phyloP scores from a whole-genome alignment of 495 filamentous ascomycete genomes.

The Tuber calosporum region DNA sequence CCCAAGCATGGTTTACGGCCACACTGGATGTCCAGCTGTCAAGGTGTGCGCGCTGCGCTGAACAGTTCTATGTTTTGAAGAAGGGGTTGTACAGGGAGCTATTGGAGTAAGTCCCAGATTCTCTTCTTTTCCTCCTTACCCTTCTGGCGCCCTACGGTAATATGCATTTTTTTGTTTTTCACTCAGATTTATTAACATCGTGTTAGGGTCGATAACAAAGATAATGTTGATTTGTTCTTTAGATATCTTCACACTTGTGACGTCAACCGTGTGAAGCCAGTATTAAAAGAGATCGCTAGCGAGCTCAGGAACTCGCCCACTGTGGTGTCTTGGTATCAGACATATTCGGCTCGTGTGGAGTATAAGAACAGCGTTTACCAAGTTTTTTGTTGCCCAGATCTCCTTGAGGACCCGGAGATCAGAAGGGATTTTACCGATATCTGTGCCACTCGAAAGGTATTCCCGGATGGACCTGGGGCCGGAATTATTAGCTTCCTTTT shows the following conservation, averaged over 20 bases:
- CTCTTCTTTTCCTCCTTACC: background rate
- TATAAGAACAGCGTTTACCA: constrained; percentile 36
- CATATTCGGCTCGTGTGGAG: constrained; percentile 17
- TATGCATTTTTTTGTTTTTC: background rate
- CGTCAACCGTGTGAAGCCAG: constrained; percentile 31
- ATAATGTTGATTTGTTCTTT: constrained; percentile 40
- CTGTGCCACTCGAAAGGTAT: constrained; percentile 31
- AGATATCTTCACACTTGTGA: constrained; percentile 36
- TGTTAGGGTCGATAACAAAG: constrained; percentile 37
- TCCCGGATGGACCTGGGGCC: constrained; percentile 32
- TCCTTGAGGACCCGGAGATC: constrained; percentile 22
- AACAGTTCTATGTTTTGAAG: constrained; percentile 37
- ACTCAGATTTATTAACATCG: constrained; percentile 1
- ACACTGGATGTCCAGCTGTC: constrained; percentile 33
- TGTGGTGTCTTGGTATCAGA: constrained; percentile 27
- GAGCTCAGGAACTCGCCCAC: constrained; percentile 24
- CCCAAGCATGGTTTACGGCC: constrained; percentile 37
- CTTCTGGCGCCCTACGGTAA: background rate
- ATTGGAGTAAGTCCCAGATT: constrained; percentile 17
- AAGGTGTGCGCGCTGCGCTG: constrained; percentile 33
- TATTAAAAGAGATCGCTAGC: constrained; percentile 22
- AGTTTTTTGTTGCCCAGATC: constrained; percentile 37
- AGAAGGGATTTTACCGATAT: constrained; percentile 26
- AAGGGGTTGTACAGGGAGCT: constrained; percentile 32
- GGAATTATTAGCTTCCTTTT: constrained; percentile 39